phyloP scores from a whole-genome alignment of 2,329 filamentous ascomycete species.

The Paracamarosporium sp. region DNA sequence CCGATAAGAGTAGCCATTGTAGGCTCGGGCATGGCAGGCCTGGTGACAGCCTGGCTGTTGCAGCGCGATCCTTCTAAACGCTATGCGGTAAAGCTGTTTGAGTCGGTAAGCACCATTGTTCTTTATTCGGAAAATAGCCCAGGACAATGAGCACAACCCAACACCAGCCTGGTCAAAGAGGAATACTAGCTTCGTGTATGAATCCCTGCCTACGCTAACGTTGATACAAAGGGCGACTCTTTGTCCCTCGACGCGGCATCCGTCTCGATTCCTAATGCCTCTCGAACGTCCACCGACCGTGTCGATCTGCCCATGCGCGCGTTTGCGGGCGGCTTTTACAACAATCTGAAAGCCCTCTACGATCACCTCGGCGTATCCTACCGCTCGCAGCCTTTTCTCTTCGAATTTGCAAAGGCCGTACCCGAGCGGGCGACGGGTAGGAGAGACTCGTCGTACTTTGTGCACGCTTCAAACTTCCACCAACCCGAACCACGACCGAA shows the following conservation, averaged over 20 bases:
- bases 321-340: constrained; percentile 61
- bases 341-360: constrained; percentile 64
- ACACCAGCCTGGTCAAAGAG: too few relatives aligned
- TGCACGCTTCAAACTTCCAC: constrained; percentile 63
- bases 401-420: constrained; percentile 54
- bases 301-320: constrained; percentile 61
- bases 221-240: constrained; percentile 45
- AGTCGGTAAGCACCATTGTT: constrained; percentile 54
- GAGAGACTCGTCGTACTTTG: constrained; percentile 51
- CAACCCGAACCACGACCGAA: constrained; percentile 53
- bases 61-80: constrained; percentile 47
- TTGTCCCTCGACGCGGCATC: constrained; percentile 57
- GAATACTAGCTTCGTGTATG: too few relatives aligned
- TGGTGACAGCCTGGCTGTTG: constrained; percentile 56
- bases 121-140: too few relatives aligned
- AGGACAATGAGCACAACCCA: too few relatives aligned
- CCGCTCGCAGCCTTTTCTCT: constrained; percentile 60
- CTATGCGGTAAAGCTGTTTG: constrained; percentile 54
- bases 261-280: constrained; percentile 42
- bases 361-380: constrained; percentile 60
- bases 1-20: constrained; percentile 50
- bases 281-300: constrained; percentile 35
- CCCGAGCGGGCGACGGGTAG: constrained; percentile 3
- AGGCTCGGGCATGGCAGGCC: constrained; percentile 58
- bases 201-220: too few relatives aligned